Base-by-base conservation (phyloP, 2,329 filamentous ascomycete genomes). In the Hirsutella rhossiliensis region DNA sequence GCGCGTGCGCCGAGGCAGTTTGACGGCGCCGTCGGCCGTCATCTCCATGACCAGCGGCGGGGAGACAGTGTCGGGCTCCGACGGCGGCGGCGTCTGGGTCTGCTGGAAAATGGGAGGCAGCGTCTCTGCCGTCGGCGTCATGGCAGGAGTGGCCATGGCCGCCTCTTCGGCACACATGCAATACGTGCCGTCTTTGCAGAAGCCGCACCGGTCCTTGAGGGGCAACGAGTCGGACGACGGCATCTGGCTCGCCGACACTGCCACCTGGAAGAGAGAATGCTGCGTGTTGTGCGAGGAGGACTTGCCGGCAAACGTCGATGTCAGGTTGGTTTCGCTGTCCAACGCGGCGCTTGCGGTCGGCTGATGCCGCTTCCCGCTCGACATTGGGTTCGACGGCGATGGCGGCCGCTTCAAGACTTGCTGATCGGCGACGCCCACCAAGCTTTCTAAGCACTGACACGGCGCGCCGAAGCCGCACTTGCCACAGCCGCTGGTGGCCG, bases 171-270 rank as follows among this genome's bases (percentile, higher is more conserved):
- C 85, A 61, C 86, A 92, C 51, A 88, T 79, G 56, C 86, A 92
- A 53, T 86, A 86, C 1, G 82, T 88, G 5, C 84, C 84, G 47
- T 89, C 84, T 48, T 82, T 78, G 62, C 86, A 92, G 64, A 92
- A 92, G 7, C 86, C 86, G 59, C 86, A 92, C 18, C 77, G 75
- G 53, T 90, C 85, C 48, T 77, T 73, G 5, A 74, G 68, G 11
- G 68, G 64, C 37, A 73, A 61, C 17, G 55, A 46, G 34, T 57
- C 58, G 36, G 59, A 46, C 2, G 65, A 56, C 17, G 66, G 59
- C 11, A 62, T 50, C 41, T 63, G 66, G 27, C 38, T 40, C 5
- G 41, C 43, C 4, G 43, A 37, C 18, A 40, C 31, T 3, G 45
- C 34, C 29, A 44, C 28, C 19, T 45, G 42, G 40, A 47, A 46